Conservation (phyloP, 805 yeast genomes). For the Lipomyces oligophaga region DNA sequence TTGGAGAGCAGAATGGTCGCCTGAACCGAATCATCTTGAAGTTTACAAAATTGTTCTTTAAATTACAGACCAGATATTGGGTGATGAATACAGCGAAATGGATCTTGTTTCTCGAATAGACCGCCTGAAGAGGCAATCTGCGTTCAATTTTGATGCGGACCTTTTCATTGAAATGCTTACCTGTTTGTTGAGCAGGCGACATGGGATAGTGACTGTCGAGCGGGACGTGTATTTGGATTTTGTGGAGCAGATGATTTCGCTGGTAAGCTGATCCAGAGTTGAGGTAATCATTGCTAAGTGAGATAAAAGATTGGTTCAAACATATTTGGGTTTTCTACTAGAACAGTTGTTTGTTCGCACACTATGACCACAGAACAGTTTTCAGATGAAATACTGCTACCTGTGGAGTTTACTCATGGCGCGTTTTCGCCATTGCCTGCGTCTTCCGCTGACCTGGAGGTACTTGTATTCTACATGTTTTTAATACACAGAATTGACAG, state of each 20-base stretch:
- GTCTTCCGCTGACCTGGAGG: neutral
- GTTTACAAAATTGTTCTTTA: too few species aligned
- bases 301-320: constrained; percentile 21
- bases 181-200: constrained; percentile 17
- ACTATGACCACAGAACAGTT: constrained; percentile 21
- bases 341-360: constrained; percentile 10
- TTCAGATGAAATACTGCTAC: constrained; percentile 6
- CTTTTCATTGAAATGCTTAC: constrained; percentile 24
- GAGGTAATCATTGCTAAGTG: neutral
- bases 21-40: too few species aligned
- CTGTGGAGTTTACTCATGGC: constrained; percentile 8
- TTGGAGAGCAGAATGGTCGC: too few species aligned
- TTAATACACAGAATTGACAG: too few species aligned
- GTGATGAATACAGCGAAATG: too few species aligned
- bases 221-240: constrained; percentile 17
- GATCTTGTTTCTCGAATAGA: constrained; percentile 13
- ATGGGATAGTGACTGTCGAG: constrained; percentile 20
- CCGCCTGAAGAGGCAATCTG: constrained; percentile 6
- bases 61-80: too few species aligned
- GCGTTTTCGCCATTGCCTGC: constrained; percentile 17
- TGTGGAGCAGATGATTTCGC: constrained; percentile 17
- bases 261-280: constrained; percentile 6
- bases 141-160: constrained; percentile 24
- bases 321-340: constrained; percentile 20
- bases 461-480: too few species aligned